A percentile compares a stretch with the other conserved stretches of the same genome.
These are phyloP conservation scores for Jackrogersella minutella DNA, from an alignment of 495 filamentous ascomycete genomes.

Conservation along the genomic window DNA sequence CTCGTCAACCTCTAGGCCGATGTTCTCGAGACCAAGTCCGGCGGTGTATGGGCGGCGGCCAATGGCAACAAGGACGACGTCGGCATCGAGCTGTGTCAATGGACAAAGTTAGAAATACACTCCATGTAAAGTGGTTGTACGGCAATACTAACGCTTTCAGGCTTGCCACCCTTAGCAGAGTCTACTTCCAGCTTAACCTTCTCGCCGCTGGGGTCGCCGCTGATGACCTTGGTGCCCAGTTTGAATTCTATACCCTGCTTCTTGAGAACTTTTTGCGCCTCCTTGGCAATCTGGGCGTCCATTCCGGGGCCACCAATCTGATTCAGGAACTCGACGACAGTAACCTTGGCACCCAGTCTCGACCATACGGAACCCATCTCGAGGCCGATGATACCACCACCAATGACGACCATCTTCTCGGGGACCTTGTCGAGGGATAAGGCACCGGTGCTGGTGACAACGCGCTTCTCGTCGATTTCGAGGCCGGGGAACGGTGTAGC, in stretches of 20 bases:
- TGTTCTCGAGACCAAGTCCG: constrained; percentile 90
- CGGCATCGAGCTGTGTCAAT: constrained; percentile 78
- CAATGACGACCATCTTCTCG: constrained; percentile 97
- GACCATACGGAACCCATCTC: constrained; percentile 99
- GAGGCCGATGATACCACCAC: constrained; percentile 97
- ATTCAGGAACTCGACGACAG: constrained; percentile 93
- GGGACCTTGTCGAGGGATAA: constrained; percentile 88
- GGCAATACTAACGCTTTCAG: constrained; percentile 72
- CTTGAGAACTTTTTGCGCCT: constrained; percentile 86
- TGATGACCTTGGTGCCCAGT: constrained; percentile 91
- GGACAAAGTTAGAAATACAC: constrained; percentile 21
- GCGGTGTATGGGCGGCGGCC: constrained; percentile 94
- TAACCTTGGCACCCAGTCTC: constrained; percentile 89
- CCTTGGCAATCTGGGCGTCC: constrained; percentile 93
- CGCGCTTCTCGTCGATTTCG: constrained; percentile 95
- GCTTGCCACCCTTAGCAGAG: constrained; percentile 94
- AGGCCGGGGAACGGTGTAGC: constrained; percentile 95
- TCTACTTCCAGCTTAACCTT: constrained; percentile 82
- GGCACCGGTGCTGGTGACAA: constrained; percentile 95
- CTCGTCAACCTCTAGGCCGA: constrained; percentile 93
- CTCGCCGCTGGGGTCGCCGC: constrained; percentile 81
- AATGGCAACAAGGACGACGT: constrained; percentile 97
- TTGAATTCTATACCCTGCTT: constrained; percentile 99
- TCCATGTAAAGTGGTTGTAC: constrained; percentile 2
- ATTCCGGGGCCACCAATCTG: constrained; percentile 98